Conservation (phyloP, 768 basidiomycete species). For the Kockovaella imperatae region DNA sequence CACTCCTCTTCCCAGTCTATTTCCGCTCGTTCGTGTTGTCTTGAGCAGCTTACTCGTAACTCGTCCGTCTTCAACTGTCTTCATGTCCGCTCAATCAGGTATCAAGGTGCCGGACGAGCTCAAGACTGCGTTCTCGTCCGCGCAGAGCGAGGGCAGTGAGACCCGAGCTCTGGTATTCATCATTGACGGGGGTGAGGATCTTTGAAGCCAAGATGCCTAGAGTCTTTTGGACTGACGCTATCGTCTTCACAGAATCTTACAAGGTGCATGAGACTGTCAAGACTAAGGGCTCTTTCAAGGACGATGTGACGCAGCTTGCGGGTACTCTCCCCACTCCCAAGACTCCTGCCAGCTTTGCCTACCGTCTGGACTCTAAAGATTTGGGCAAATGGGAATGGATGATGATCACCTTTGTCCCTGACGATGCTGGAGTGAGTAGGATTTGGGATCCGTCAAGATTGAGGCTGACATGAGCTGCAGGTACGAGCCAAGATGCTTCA, state of each 20-base stretch:
- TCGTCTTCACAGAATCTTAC: conserved; percentile 27
- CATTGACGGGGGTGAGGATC: conserved; percentile 39
- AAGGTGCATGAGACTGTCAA: conserved; percentile 25
- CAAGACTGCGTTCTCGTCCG: conserved; percentile 27
- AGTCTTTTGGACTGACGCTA: not conserved
- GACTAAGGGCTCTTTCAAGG: conserved; percentile 25
- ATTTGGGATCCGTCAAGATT: not conserved
- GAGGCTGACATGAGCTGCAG: conserved; percentile 6
- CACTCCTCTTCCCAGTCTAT: no score
- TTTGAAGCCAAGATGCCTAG: not conserved
- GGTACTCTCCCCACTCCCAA: conserved; percentile 28
- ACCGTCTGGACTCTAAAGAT: conserved; percentile 34
- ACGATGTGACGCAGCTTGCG: conserved; percentile 34
- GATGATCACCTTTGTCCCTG: conserved; percentile 43
- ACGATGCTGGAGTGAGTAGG: conserved; percentile 36
- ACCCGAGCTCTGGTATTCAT: conserved; percentile 39
- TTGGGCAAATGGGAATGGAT: conserved; percentile 39
- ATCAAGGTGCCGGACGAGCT: conserved; percentile 37
- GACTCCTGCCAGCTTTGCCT: conserved; percentile 42
- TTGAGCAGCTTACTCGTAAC: not conserved
- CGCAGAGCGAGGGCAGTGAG: conserved; percentile 14
- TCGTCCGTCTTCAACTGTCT: not conserved
- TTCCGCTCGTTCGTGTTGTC: no score
- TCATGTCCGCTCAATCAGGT: conserved; percentile 44
- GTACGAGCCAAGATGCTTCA: conserved; percentile 44